A percentile compares a stretch with the other conserved stretches of the same genome.
Conservation (phyloP, 2,329 filamentous ascomycete species). For the Lasiodiplodia sp. region DNA sequence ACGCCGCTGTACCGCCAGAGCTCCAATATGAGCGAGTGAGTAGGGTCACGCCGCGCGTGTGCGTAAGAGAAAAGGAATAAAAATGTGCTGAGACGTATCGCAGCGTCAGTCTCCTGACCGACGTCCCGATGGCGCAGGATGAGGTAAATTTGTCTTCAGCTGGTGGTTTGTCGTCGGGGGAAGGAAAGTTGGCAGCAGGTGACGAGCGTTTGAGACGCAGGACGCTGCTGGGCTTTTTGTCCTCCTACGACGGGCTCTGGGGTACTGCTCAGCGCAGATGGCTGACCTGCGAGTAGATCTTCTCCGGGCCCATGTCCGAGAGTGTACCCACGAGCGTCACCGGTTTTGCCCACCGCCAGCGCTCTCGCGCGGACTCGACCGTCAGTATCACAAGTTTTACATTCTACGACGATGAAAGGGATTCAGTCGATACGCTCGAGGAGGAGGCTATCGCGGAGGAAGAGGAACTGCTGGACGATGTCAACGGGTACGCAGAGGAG, state of each 20-base stretch:
- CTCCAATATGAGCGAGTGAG: constrained; percentile 72
- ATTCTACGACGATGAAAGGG: constrained; percentile 79
- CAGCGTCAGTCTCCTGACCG: constrained; percentile 80
- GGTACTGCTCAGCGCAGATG: constrained; percentile 12
- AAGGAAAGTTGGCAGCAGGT: not conserved
- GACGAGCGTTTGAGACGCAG: not conserved
- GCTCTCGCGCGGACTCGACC: constrained; percentile 80
- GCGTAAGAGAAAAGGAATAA: not conserved
- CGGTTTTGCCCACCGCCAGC: constrained; percentile 82
- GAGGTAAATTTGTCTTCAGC: constrained; percentile 64
- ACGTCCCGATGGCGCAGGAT: constrained; percentile 98
- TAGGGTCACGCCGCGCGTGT: constrained; percentile 28
- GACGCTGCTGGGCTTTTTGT: not conserved
- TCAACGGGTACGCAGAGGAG: constrained; percentile 46
- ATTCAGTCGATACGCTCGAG: constrained; percentile 48
- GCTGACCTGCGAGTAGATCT: constrained; percentile 62
- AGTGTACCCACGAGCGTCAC: constrained; percentile 93
- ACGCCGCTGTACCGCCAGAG: constrained; percentile 66
- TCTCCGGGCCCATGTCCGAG: constrained; percentile 91
- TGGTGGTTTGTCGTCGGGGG: constrained; percentile 9
- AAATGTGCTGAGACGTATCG: constrained; percentile 21
- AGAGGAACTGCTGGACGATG: constrained; percentile 11
- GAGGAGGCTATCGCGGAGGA: constrained; percentile 41
- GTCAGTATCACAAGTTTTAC: constrained; percentile 91
- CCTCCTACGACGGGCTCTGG: not conserved